Percentiles rank a stretch among this genome's conserved stretches.
These are phyloP conservation scores for Trichoderma sp. DNA, from an alignment of 2,329 filamentous ascomycete species.

Conservation along the genomic window DNA sequence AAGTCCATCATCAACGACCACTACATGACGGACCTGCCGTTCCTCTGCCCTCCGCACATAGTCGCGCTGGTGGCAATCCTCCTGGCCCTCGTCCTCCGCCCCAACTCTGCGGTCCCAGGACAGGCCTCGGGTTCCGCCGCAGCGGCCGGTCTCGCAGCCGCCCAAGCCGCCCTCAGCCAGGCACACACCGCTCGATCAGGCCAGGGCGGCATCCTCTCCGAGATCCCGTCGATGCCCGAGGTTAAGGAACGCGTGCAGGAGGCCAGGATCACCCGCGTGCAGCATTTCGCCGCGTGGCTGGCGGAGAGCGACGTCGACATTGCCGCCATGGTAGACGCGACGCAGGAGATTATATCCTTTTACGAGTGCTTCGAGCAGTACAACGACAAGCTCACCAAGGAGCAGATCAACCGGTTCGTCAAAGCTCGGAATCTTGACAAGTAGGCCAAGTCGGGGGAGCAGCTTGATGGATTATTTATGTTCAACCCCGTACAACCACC, in stretches of 20 bases:
- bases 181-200: constrained; percentile 44
- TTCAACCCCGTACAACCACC: no score
- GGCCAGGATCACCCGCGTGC: constrained; percentile 65
- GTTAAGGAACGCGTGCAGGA: constrained; percentile 55
- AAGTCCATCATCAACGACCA: constrained; percentile 88
- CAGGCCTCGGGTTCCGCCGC: constrained; percentile 40
- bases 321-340: constrained; percentile 81
- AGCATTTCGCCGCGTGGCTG: constrained; percentile 72
- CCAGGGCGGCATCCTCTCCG: constrained; percentile 31
- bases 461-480: no score
- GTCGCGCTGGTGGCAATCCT: constrained; percentile 87
- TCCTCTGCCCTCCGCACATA: constrained; percentile 82
- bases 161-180: constrained; percentile 53
- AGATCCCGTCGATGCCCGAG: constrained; percentile 31
- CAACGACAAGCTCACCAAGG: constrained; percentile 60
- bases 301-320: constrained; percentile 86
- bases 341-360: constrained; percentile 86
- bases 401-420: constrained; percentile 62
- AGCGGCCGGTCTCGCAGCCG: constrained; percentile 52
- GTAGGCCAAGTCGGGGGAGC: constrained; percentile 33
- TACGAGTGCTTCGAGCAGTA: constrained; percentile 72
- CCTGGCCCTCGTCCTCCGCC: constrained; percentile 79
- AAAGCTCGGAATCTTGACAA: constrained; percentile 61
- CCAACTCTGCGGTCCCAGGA: constrained; percentile 44
- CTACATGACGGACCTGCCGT: constrained; percentile 87